phyloP scores from a whole-genome alignment of 2,329 filamentous ascomycete genomes.

The Xylaria sp. region DNA sequence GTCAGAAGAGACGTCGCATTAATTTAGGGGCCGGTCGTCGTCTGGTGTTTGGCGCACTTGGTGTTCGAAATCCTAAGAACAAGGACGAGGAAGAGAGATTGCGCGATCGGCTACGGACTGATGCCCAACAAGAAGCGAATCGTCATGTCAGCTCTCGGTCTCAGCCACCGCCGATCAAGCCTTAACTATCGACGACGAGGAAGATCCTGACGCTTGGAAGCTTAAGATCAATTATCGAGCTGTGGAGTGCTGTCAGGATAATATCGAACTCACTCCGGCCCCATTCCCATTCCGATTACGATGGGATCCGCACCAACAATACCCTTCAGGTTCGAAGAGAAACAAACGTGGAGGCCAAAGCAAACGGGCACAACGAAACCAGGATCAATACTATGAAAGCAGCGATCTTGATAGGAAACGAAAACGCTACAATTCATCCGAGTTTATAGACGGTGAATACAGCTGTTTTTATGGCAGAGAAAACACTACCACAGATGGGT shows the following conservation, averaged over 20 bases:
- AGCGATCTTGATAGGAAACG: constrained; percentile 52
- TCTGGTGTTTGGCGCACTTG: constrained; percentile 74
- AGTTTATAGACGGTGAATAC: constrained; percentile 33
- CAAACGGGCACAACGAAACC: constrained; percentile 54
- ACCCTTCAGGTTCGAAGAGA: constrained; percentile 47
- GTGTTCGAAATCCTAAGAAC: constrained; percentile 69
- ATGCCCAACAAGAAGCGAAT: constrained; percentile 51
- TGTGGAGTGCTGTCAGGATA: constrained; percentile 81
- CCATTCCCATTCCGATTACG: constrained; percentile 90
- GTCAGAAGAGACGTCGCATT: constrained; percentile 43
- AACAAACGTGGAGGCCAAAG: constrained; percentile 51
- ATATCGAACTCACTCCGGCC: constrained; percentile 71
- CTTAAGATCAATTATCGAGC: constrained; percentile 75
- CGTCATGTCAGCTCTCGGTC: constrained; percentile 37
- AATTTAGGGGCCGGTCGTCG: constrained; percentile 67
- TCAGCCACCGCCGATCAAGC: constrained; percentile 33
- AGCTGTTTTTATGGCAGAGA: constrained; percentile 47
- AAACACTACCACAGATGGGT: constrained; percentile 32
- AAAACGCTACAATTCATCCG: constrained; percentile 51
- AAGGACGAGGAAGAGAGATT: constrained; percentile 71
- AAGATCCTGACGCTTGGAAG: constrained; percentile 71
- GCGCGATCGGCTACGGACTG: constrained; percentile 63
- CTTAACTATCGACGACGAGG: constrained; percentile 40
- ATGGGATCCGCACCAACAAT: constrained; percentile 80
- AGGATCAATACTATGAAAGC: constrained; percentile 49